Evolutionary conservation across 108 stramenopile species (phyloP).

Genomic region (Discostella pseudostelligera): DNA sequence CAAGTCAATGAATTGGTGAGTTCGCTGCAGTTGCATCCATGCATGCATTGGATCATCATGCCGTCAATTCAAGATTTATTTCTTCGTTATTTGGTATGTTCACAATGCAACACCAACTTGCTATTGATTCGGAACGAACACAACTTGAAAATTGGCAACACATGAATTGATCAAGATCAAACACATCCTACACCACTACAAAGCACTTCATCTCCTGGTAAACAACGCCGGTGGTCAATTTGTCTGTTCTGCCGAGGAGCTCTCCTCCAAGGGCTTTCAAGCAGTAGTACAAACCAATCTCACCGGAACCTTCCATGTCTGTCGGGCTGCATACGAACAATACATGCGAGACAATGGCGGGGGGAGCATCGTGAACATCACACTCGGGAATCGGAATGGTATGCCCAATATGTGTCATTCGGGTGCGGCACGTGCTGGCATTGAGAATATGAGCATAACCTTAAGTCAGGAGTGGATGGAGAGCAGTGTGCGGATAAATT

Average conservation of each 20-base stretch:
- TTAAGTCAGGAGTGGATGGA: conserved; percentile 87
- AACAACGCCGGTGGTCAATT: conserved; percentile 90
- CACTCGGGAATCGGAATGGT: conserved; percentile 84
- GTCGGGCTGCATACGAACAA: conserved; percentile 71
- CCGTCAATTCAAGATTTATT: too few relatives aligned
- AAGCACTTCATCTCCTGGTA: conserved; percentile 68
- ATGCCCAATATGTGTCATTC: conserved; percentile 84
- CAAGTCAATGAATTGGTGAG: conserved; percentile 56
- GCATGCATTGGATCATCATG: too few relatives aligned
- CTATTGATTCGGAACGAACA: too few relatives aligned
- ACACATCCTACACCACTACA: conserved; percentile 50
- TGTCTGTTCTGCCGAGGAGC: conserved; percentile 64
- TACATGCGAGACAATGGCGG: conserved; percentile 82
- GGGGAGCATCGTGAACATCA: conserved; percentile 83
- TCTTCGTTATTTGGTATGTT: too few relatives aligned
- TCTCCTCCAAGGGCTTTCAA: conserved; percentile 67
- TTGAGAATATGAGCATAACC: conserved; percentile 87
- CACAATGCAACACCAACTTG: too few relatives aligned
- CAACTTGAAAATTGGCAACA: too few relatives aligned
- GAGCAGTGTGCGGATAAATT: conserved; percentile 76
- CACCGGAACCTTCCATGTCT: conserved; percentile 77
- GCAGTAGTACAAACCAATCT: conserved; percentile 84
- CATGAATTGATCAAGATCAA: conserved; percentile 27
- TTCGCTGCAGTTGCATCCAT: too few relatives aligned
- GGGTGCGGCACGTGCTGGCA: conserved; percentile 79